These are phyloP conservation scores for Rheum nobile DNA, from an alignment of 148 eudicot genomes.

Conservation along the genomic window DNA sequence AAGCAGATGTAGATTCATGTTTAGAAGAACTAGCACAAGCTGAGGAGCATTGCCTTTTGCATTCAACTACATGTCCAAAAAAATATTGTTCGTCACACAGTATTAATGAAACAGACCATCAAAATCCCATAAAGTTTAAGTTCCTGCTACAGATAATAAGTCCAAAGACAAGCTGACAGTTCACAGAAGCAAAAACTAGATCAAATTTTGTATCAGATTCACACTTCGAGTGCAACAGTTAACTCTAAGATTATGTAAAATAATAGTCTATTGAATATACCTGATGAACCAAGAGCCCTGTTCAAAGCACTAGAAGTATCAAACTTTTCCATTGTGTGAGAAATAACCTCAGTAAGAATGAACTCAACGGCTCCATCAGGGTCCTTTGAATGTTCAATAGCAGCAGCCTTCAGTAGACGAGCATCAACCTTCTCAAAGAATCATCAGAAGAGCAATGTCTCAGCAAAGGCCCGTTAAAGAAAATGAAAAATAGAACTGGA, in stretches of 20 bases:
- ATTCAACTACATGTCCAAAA: slow-evolving; percentile 1
- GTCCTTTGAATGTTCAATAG: slow-evolving; percentile 75
- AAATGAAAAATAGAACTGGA: not conserved
- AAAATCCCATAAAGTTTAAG: not conserved
- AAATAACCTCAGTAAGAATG: slow-evolving; percentile 53
- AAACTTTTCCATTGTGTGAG: slow-evolving; percentile 20
- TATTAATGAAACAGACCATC: not conserved
- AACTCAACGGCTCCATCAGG: slow-evolving; percentile 55
- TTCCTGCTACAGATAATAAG: not conserved
- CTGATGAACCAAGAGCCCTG: not conserved
- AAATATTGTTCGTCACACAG: not conserved
- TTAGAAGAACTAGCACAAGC: not conserved
- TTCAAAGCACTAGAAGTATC: slow-evolving; percentile 14
- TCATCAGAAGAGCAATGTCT: not conserved
- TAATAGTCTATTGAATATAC: not conserved
- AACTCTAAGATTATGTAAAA: not conserved
- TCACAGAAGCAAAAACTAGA: slow-evolving; percentile 5
- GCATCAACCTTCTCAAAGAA: slow-evolving; percentile 47
- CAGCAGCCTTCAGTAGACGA: slow-evolving; percentile 73
- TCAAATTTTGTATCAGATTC: slow-evolving; percentile 6
- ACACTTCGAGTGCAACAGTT: not conserved
- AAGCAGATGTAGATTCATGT: slow-evolving; percentile 4
- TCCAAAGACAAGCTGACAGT: not conserved
- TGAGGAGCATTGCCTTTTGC: not conserved
- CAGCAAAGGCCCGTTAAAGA: not conserved